These are phyloP conservation scores for Blastobotrys persicus DNA, from an alignment of 1,139 yeast species.

Conservation along the genomic window DNA sequence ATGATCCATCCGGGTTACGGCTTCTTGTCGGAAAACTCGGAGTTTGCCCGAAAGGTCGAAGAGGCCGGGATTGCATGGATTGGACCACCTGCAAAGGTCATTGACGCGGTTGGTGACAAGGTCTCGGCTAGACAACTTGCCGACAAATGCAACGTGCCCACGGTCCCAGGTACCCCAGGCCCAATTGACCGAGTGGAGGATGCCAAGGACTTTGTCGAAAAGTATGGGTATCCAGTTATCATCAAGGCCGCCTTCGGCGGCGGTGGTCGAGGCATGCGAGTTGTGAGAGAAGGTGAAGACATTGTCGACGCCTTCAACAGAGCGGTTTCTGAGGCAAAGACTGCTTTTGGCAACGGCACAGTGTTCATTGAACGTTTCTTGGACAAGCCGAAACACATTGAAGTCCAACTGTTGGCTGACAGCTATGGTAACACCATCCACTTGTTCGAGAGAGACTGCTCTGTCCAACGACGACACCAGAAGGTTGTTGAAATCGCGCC, in stretches of 20 bases:
- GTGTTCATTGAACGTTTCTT: constrained; percentile 95
- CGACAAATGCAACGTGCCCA: constrained; percentile 76
- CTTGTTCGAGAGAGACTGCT: constrained; percentile 95
- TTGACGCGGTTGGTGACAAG: constrained; percentile 97
- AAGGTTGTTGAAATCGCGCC: constrained; percentile 99
- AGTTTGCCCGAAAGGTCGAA: constrained; percentile 88
- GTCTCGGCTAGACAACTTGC: constrained; percentile 93
- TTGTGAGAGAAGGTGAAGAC: constrained; percentile 94
- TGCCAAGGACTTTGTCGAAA: constrained; percentile 71
- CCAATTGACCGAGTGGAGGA: constrained; percentile 82
- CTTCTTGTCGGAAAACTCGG: constrained; percentile 89
- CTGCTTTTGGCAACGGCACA: constrained; percentile 97
- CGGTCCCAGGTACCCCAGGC: constrained; percentile 98
- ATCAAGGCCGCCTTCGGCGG: constrained; percentile 99
- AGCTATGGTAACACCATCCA: constrained; percentile 93
- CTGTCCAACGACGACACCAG: constrained; percentile 98
- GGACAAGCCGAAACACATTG: constrained; percentile 95
- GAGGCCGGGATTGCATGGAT: constrained; percentile 93
- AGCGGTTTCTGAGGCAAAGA: constrained; percentile 90
- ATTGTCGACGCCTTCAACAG: constrained; percentile 88
- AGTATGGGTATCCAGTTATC: constrained; percentile 93
- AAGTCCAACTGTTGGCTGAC: constrained; percentile 94
- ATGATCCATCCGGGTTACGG: constrained; percentile 99
- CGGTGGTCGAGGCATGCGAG: constrained; percentile 99
- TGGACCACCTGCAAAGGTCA: constrained; percentile 82